Evolutionary conservation across 1,284 basidiomycete species (phyloP).

Genomic region (Tremellales sp.): DNA sequence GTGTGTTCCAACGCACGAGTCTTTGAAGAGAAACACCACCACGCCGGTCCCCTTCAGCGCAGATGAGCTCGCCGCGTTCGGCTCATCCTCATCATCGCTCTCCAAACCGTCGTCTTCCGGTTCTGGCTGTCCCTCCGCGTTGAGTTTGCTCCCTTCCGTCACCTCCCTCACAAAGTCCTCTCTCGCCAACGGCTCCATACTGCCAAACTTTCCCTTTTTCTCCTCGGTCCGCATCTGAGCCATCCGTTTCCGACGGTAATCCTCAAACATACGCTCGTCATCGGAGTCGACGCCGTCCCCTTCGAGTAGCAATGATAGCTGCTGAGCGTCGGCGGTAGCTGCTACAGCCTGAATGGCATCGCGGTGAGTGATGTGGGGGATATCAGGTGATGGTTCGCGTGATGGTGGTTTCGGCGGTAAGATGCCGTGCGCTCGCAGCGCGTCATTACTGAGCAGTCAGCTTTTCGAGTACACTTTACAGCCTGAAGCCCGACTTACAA

Average conservation of each 20-base stretch:
- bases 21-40: conserved; percentile 56
- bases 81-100: conserved; percentile 36
- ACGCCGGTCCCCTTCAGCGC: conserved; percentile 53
- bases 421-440: conserved; percentile 84
- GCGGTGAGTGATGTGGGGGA: conserved; percentile 42
- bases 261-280: conserved; percentile 68
- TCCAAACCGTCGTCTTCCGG: conserved; percentile 33
- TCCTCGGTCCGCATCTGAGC: conserved; percentile 62
- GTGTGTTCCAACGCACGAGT: conserved; percentile 49
- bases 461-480: background rate
- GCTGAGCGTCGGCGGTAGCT: conserved; percentile 58
- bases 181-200: conserved; percentile 81
- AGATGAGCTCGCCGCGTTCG: conserved; percentile 17
- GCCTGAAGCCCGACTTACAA: conserved; percentile 58
- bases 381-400: conserved; percentile 63
- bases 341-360: conserved; percentile 51
- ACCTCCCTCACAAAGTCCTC: conserved; percentile 94
- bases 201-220: conserved; percentile 71
- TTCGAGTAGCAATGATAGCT: conserved; percentile 61
- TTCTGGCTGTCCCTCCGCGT: conserved; percentile 57
- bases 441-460: conserved; percentile 67
- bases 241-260: conserved; percentile 64
- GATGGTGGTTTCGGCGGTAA: conserved; percentile 68
- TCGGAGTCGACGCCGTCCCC: conserved; percentile 71
- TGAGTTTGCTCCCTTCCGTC: conserved; percentile 78